These are phyloP conservation scores for Clitopilus passeckerianus DNA, from an alignment of 768 basidiomycete species.

Conservation along the genomic window DNA sequence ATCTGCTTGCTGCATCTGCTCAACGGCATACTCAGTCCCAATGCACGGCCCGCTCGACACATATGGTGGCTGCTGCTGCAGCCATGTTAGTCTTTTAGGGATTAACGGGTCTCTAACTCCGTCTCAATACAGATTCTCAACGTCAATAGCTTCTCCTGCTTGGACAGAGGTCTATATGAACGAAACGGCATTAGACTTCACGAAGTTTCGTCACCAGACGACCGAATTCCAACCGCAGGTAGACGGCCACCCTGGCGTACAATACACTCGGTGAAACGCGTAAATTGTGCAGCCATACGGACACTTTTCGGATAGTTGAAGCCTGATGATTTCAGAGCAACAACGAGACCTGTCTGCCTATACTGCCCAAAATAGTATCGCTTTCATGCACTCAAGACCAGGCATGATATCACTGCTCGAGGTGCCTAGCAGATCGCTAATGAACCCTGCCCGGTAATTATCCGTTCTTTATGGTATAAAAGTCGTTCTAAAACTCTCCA, in stretches of 20 bases:
- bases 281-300: background rate
- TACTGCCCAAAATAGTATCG: background rate
- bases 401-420: background rate
- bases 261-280: background rate
- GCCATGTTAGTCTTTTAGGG: background rate
- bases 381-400: background rate
- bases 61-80: background rate
- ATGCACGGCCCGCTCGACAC: background rate
- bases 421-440: background rate
- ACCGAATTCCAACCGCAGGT: background rate
- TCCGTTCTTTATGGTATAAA: background rate
- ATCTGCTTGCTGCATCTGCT: background rate
- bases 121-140: background rate
- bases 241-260: background rate
- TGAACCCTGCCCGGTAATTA: background rate
- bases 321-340: background rate
- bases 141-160: background rate
- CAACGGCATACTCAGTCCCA: background rate
- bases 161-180: background rate
- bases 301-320: slow-evolving; percentile 1
- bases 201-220: background rate
- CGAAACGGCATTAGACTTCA: background rate
- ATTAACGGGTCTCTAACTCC: background rate
- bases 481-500: background rate
- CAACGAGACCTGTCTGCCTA: background rate